A percentile compares a stretch with the other conserved stretches of the same genome.
Conservation (phyloP, 495 filamentous ascomycete genomes). For the Chaetomidium leptoderma region DNA sequence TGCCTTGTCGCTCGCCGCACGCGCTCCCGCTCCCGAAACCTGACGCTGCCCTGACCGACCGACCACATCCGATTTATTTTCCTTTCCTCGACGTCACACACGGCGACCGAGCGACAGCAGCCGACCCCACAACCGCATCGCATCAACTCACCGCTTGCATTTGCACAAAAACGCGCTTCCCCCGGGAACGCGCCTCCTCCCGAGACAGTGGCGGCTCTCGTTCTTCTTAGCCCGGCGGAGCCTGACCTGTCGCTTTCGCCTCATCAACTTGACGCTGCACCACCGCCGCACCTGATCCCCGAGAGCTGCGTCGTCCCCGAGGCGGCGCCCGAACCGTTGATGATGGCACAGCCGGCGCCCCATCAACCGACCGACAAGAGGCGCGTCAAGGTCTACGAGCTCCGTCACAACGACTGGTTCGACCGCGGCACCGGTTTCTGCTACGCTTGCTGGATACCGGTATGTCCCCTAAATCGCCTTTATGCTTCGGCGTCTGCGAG, state of each 20-base stretch:
- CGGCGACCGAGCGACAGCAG: slow-evolving; percentile 5
- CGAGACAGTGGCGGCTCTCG: slow-evolving; percentile 47
- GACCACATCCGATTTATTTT: slow-evolving; percentile 17
- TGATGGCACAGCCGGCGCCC: slow-evolving; percentile 84
- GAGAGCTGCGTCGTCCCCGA: slow-evolving; percentile 35
- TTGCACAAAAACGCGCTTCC: slow-evolving; percentile 24
- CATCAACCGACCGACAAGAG: slow-evolving; percentile 82
- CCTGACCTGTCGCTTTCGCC: slow-evolving; percentile 43
- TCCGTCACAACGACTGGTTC: slow-evolving; percentile 98
- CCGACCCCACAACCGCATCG: slow-evolving; percentile 7
- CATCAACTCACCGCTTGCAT: background rate
- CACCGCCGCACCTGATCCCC: slow-evolving; percentile 33
- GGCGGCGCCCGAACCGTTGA: slow-evolving; percentile 46
- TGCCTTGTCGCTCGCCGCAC: background rate
- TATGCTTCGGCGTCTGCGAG: background rate
- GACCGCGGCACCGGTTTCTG: slow-evolving; percentile 97
- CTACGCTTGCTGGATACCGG: slow-evolving; percentile 68
- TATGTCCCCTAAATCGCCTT: slow-evolving; percentile 48
- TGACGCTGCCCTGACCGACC: slow-evolving; percentile 14
- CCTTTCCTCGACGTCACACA: slow-evolving; percentile 21
- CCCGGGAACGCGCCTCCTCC: slow-evolving; percentile 32
- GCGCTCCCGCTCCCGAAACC: slow-evolving; percentile 16
- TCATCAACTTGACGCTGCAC: slow-evolving; percentile 39
- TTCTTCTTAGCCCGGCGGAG: slow-evolving; percentile 40
- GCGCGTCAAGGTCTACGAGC: slow-evolving; percentile 98